Base-by-base conservation (phyloP, 148 eudicot species). In the Silene uniflora region DNA sequence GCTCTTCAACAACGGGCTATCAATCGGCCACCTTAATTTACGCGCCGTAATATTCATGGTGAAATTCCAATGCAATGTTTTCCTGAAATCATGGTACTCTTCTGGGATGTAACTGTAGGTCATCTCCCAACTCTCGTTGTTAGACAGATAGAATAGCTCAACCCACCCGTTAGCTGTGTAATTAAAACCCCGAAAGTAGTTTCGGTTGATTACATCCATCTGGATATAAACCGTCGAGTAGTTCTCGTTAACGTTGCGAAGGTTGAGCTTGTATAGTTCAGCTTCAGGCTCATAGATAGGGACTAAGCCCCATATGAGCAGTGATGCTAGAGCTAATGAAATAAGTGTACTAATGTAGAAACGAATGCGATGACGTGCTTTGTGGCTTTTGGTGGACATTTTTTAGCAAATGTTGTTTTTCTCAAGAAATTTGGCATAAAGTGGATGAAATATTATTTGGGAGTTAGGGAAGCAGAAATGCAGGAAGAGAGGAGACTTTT, bases 111-210 rank as follows among this genome's bases (percentile, higher is more conserved):
- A 10, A 19, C 4, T 17, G 1, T 5, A 68, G 25, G 27, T 10
- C n/a, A 44, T 13, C 21, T 17, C 1, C 52, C 52, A 67, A 24
- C 12, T 16, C 0, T 17, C 0, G 24, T 35, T 23, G 27, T 67
- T 10, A 7, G 73, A 21, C 18, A 46, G 7, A 14, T 47, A 47
- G 24, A 69, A 46, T 9, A 69, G 18, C n/a, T 69, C 73, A 3
- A 69, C 32, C 59, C 73, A 46, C 2, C 73, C 73, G 5, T 32
- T 3, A 2, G 12, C n/a, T 23, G 59, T 47, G 25, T 69, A 47
- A 23, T 69, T 69, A 10, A 69, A 69, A 0, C 73, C 73, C 18
- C 73, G 73, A 18, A 68, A 68, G 12, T 19, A 46, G 72, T 68
- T 68, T 22, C 14, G 14, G 72, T 68, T 68, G 1, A 13, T 68